Base-by-base conservation (phyloP, 2,329 filamentous ascomycete genomes). In the Triangularia setosa region DNA sequence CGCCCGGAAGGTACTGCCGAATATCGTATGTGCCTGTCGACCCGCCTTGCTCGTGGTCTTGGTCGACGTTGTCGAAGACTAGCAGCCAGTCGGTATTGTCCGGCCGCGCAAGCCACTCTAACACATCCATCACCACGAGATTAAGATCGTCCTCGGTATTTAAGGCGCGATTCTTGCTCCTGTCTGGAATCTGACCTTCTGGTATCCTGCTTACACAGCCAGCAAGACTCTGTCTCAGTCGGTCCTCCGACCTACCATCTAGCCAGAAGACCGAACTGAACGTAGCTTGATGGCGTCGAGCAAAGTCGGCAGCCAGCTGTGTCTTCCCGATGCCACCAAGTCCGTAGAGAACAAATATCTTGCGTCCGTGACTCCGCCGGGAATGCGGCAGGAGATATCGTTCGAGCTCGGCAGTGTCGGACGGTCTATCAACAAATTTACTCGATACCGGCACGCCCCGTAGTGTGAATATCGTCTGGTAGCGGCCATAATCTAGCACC, bases 41-140 rank as follows among this genome's bases (percentile, higher is more conserved):
- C 27, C 65, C 33, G 30, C 58, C 66, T 48, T 60, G 64, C 30
- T 67, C 66, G 24, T 58, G 27, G 28, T 69, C 72, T 65, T 66
- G 69, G 67, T 77, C 74, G 57, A 75, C 69, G 61, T 77, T 76
- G 69, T 77, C 75, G 30, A 74, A 69, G 23, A 77, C 64, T 48
- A 78, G 65, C n/a, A 77, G 68, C 75, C 73, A 77, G 55, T 69
- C 30, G 23, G 23, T 61, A 60, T 77, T 76, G 3, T 70, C 65
- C 16, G 61, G 60, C 35, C 54, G 58, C 52, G 65, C 66, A n/a
- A 75, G 67, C 73, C 73, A 75, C 25, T 67, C 60, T 61, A 74
- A 57, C 61, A 73, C 67, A 40, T 72, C 69, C 58, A 67, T 63
- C 24, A 70, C 68, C 44, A 69, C 65, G 11, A 27, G 35, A 18